Conservation (phyloP, 1,284 basidiomycete genomes). For the Mycocalia duriaeana region DNA sequence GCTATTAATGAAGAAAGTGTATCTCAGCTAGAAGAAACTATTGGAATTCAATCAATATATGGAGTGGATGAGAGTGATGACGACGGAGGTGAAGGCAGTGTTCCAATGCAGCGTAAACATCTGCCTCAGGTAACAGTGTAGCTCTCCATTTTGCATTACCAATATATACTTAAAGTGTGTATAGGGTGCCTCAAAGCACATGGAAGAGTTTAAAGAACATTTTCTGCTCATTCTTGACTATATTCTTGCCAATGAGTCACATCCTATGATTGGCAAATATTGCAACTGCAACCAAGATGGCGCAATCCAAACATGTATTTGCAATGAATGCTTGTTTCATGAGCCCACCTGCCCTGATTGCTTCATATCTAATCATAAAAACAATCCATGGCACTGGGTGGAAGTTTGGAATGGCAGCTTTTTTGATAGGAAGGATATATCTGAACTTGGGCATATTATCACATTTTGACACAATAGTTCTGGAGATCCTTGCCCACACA, state of each 20-base stretch:
- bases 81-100: too few relatives aligned
- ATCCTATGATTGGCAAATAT: background rate
- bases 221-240: background rate
- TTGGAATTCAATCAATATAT: too few relatives aligned
- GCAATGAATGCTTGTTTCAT: background rate
- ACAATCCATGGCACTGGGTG: background rate
- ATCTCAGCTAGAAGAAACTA: too few relatives aligned
- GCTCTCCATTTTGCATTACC: too few relatives aligned
- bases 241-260: background rate
- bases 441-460: background rate
- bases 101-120: too few relatives aligned
- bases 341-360: background rate
- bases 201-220: background rate
- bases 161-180: too few relatives aligned
- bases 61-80: too few relatives aligned
- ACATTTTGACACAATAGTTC: background rate
- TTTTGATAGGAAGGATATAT: background rate
- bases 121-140: too few relatives aligned
- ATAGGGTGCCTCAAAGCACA: background rate
- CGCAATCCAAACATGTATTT: background rate
- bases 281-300: background rate
- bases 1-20: too few relatives aligned
- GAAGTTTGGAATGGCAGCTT: background rate
- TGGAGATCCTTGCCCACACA: background rate
- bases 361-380: background rate